Percentiles rank a stretch among this genome's conserved stretches.
Conservation (phyloP, 2,329 filamentous ascomycete genomes). For the Teratosphaeria pseudoeucalypti region DNA sequence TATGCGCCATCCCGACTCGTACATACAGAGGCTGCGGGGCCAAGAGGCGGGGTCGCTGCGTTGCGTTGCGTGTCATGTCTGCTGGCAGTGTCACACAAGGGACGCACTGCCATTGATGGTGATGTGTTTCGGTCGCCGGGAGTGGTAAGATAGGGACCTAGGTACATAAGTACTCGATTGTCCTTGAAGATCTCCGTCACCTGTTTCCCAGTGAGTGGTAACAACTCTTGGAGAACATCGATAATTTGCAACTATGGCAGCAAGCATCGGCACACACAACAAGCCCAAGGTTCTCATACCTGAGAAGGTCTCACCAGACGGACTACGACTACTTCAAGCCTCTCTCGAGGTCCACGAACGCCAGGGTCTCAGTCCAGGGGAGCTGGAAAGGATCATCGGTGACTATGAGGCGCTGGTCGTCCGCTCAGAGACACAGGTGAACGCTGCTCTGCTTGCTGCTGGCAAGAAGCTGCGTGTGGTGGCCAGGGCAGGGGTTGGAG, state of each 20-base stretch:
- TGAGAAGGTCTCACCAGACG: slow-evolving; percentile 72
- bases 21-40: neutral
- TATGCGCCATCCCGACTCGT: neutral
- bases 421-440: slow-evolving; percentile 73
- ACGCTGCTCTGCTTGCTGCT: slow-evolving; percentile 53
- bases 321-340: slow-evolving; percentile 56
- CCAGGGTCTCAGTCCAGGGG: slow-evolving; percentile 49
- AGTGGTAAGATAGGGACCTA: neutral
- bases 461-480: slow-evolving; percentile 65
- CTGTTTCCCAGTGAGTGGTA: neutral
- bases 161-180: neutral
- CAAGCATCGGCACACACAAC: neutral
- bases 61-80: neutral
- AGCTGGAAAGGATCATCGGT: slow-evolving; percentile 57
- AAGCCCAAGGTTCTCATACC: slow-evolving; percentile 57
- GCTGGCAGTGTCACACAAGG: neutral
- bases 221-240: neutral
- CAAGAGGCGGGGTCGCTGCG: neutral
- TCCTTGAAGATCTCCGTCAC: too few relatives aligned
- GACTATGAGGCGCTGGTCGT: slow-evolving; percentile 68
- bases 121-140: neutral
- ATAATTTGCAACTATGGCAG: neutral
- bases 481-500: slow-evolving; percentile 68
- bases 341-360: slow-evolving; percentile 61
- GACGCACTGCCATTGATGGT: neutral